These are phyloP conservation scores for Citrus australasica DNA, from an alignment of 345 rosid species.

Conservation along the genomic window DNA sequence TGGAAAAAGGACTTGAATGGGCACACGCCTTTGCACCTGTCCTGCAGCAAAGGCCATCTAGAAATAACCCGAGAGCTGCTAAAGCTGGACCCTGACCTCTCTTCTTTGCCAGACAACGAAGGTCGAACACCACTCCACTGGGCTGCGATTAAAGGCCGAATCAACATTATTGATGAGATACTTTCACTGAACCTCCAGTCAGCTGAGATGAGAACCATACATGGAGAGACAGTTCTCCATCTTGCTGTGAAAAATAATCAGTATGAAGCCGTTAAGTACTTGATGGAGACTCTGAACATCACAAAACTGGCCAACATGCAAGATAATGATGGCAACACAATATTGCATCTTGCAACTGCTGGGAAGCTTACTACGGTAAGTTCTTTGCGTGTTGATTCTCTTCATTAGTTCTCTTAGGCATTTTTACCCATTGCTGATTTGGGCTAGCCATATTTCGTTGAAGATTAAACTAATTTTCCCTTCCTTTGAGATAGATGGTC, in stretches of 20 bases:
- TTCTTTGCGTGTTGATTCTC: background rate
- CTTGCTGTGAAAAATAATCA: constrained; percentile 45
- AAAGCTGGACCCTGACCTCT: constrained; percentile 30
- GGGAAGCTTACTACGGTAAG: constrained; percentile 36
- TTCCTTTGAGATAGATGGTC: constrained; percentile 28
- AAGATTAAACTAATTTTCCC: background rate
- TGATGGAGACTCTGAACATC: constrained; percentile 30
- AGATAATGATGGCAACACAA: constrained; percentile 48
- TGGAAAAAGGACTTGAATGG: constrained; percentile 32
- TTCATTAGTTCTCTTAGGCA: background rate
- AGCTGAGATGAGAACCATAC: constrained; percentile 25
- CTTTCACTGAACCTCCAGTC: constrained; percentile 29
- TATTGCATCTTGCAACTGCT: constrained; percentile 52
- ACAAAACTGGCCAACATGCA: constrained; percentile 28
- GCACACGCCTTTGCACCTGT: constrained; percentile 36
- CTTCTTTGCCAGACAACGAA: constrained; percentile 27
- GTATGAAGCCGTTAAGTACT: constrained; percentile 36
- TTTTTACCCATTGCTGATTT: no score
- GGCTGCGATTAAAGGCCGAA: constrained; percentile 49
- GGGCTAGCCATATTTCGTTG: background rate
- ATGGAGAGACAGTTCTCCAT: constrained; percentile 52
- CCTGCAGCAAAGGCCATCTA: constrained; percentile 47
- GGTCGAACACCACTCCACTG: constrained; percentile 54
- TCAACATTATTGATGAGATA: constrained; percentile 41
- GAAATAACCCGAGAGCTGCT: constrained; percentile 45